Base-by-base conservation (phyloP, 331 rosid genomes). In the Telfairia occidentalis region DNA sequence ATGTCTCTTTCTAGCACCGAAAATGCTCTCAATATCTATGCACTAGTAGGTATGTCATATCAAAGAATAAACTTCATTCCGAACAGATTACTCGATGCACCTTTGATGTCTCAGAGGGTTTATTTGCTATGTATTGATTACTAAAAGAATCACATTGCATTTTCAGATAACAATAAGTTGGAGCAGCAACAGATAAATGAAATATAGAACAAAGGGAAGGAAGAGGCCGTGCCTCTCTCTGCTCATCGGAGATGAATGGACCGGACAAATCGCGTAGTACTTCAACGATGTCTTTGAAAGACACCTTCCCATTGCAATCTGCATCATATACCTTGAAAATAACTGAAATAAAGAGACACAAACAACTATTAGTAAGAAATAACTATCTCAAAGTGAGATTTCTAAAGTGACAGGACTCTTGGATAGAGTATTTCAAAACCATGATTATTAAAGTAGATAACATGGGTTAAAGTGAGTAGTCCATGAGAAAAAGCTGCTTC, bases 311-410 rank as follows among this genome's bases (percentile, higher is more conserved):
- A 1, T 90, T 90, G 48, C 75, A 73, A 52, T 95, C 93, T 7
- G 92, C 83, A 86, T 95, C 97, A 59, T 88, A 90, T 54, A 95
- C 86, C 81, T 82, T 91, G 88, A 95, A 95, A 76, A 95, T 90
- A 81, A 90, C 97, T 90, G 89, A 45, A 70, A 70, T 45, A 16
- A 42, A 43, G 74, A 69, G 55, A 43, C 23, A 42, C 55, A 2
- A 28, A 38, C 13, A 70, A 70, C 13, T 12, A 15, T 45, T 15
- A 45, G 37, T 69, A 69, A 15, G 72, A 29, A 65, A 65, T 9
- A 35, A 65, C 54, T 2, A 15, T 42, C 74, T 67, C 48, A 67
- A 61, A 9, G 45, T 7, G 59, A 42, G 53, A 2, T 40, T 28
- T 70, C 26, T 70, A 15, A n/a, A 26, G 49, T 26, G 24, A 45